Conservation (phyloP, 768 basidiomycete genomes). For the Phylloporus arenicola region DNA sequence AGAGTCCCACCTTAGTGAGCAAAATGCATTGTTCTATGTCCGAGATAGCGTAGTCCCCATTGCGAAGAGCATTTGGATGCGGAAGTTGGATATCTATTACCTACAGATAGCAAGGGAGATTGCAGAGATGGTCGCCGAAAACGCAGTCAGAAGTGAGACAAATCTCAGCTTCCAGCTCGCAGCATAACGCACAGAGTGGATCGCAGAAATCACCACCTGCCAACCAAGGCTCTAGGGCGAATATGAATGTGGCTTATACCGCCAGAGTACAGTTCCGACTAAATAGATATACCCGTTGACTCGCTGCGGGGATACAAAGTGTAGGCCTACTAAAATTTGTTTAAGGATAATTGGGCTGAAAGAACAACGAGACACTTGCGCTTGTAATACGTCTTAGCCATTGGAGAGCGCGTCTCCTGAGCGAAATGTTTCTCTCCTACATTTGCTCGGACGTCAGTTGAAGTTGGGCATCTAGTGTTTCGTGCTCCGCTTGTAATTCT, state of each 20-base stretch:
- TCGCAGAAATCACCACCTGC: background rate
- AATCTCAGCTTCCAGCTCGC: too few relatives aligned
- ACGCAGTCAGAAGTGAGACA: too few relatives aligned
- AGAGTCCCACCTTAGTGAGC: too few relatives aligned
- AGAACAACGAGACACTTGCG: background rate
- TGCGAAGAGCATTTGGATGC: too few relatives aligned
- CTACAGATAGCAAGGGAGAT: too few relatives aligned
- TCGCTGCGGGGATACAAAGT: too few relatives aligned
- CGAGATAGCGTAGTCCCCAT: too few relatives aligned
- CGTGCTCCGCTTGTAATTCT: slow-evolving; percentile 2
- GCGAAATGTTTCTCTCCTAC: background rate
- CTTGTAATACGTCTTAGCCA: slow-evolving; percentile 1
- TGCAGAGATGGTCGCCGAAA: too few relatives aligned
- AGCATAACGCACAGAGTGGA: too few relatives aligned
- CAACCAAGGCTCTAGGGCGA: background rate
- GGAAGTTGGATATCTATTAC: too few relatives aligned
- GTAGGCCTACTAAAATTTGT: background rate
- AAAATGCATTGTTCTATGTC: too few relatives aligned
- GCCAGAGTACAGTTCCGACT: background rate
- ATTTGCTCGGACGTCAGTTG: background rate
- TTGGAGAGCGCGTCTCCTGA: background rate
- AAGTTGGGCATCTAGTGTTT: background rate
- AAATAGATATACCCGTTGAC: too few relatives aligned
- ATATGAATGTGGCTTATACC: background rate
- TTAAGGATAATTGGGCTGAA: background rate